Percentiles rank a stretch among this genome's conserved stretches.
Conservation (phyloP, 768 basidiomycete genomes). For the Boletus insuetus region DNA sequence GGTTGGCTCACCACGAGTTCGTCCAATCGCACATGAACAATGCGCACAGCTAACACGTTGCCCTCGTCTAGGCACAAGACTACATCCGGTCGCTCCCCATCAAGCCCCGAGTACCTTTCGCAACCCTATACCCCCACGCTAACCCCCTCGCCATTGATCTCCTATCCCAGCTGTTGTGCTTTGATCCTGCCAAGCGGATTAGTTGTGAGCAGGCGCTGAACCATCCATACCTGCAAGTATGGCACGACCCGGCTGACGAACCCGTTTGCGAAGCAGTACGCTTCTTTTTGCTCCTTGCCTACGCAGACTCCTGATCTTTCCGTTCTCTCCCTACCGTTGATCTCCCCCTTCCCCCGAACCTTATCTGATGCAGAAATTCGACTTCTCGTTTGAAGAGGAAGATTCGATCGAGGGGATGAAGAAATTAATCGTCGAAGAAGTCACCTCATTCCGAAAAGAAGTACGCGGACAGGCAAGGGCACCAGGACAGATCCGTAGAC, state of each 20-base stretch:
- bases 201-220: conserved; percentile 94
- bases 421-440: conserved; percentile 90
- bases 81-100: conserved; percentile 98
- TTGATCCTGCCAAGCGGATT: conserved; percentile 95
- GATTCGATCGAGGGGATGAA: conserved; percentile 98
- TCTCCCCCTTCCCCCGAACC: neutral
- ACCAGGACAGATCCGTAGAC: conserved; percentile 67
- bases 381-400: conserved; percentile 95
- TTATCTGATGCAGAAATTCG: conserved; percentile 58
- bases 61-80: conserved; percentile 73
- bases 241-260: conserved; percentile 98
- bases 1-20: conserved; percentile 90
- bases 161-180: conserved; percentile 86
- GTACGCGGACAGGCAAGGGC: conserved; percentile 82
- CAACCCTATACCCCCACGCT: conserved; percentile 88
- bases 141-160: conserved; percentile 94
- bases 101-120: conserved; percentile 91
- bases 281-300: neutral
- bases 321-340: no score
- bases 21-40: conserved; percentile 22
- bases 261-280: conserved; percentile 76
- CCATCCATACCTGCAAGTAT: conserved; percentile 93
- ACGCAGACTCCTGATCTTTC: neutral
- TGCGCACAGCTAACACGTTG: neutral
- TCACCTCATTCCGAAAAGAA: conserved; percentile 82